These are phyloP conservation scores for Boletellus emodensis DNA, from an alignment of 768 basidiomycete genomes.

Conservation along the genomic window DNA sequence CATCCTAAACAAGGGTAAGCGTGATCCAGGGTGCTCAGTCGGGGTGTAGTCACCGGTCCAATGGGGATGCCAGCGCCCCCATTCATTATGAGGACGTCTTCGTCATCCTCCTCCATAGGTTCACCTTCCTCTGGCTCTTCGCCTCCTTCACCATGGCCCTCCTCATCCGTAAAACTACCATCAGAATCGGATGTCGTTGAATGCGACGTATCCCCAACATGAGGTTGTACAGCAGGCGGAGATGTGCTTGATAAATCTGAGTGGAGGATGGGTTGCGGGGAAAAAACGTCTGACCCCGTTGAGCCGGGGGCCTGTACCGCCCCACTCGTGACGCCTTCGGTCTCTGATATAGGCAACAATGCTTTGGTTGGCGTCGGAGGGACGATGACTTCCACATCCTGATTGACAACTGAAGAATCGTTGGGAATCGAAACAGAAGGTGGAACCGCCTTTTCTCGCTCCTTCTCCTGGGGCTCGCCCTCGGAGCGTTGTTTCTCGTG, in stretches of 20 bases:
- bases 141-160: conserved; percentile 65
- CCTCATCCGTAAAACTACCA: conserved; percentile 53
- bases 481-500: conserved; percentile 28
- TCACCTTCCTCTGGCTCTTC: conserved; percentile 60
- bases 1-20: conserved; percentile 55
- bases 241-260: conserved; percentile 23
- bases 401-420: conserved; percentile 18
- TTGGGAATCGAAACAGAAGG: conserved; percentile 19
- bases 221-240: conserved; percentile 24
- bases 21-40: neutral
- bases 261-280: conserved; percentile 23
- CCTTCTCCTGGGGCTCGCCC: conserved; percentile 30
- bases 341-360: conserved; percentile 62
- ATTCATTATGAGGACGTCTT: conserved; percentile 81
- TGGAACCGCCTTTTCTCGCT: conserved; percentile 33
- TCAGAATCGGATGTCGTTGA: conserved; percentile 32
- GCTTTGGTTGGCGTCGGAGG: conserved; percentile 46
- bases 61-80: conserved; percentile 95
- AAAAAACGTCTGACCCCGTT: conserved; percentile 43
- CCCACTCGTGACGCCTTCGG: conserved; percentile 85
- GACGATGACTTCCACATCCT: conserved; percentile 38
- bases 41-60: conserved; percentile 66
- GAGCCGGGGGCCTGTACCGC: conserved; percentile 91
- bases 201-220: conserved; percentile 29
- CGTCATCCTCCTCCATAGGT: conserved; percentile 76